Percentiles rank a stretch among this genome's conserved stretches.
Evolutionary conservation across 1,284 basidiomycete genomes (phyloP).

Genomic region (Wallemia ichthyophaga): DNA sequence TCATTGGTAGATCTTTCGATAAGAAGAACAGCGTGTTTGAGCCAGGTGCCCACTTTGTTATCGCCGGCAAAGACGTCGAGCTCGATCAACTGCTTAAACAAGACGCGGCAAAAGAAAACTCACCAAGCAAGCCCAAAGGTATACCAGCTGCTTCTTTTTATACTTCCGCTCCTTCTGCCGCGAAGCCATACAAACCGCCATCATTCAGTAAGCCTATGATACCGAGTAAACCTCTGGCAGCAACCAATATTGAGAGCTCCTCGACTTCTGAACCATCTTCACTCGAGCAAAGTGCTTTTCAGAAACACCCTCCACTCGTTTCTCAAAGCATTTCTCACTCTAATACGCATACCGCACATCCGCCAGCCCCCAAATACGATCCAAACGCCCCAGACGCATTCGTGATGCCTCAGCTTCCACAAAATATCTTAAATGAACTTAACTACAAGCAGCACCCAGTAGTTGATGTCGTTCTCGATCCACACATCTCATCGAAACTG

Average conservation of each 20-base stretch:
- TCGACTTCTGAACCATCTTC: not conserved
- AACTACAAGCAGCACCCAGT: slow-evolving; percentile 35
- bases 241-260: slow-evolving; percentile 19
- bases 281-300: not conserved
- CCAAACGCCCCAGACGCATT: slow-evolving; percentile 43
- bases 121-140: slow-evolving; percentile 25
- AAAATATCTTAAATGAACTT: slow-evolving; percentile 33
- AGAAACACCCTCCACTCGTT: not conserved
- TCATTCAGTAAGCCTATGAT: slow-evolving; percentile 9
- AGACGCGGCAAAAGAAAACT: slow-evolving; percentile 18
- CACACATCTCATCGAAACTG: slow-evolving; percentile 41
- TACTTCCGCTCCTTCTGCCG: slow-evolving; percentile 6
- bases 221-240: slow-evolving; percentile 10
- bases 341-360: slow-evolving; percentile 4
- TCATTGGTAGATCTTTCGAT: slow-evolving; percentile 22
- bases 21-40: slow-evolving; percentile 18
- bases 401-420: slow-evolving; percentile 41
- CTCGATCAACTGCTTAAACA: slow-evolving; percentile 9
- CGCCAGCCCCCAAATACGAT: slow-evolving; percentile 19
- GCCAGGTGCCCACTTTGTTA: slow-evolving; percentile 26
- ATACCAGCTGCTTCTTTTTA: slow-evolving; percentile 15
- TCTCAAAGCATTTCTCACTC: not conserved
- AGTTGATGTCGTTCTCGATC: slow-evolving; percentile 79
- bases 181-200: slow-evolving; percentile 2
- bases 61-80: slow-evolving; percentile 37